These are phyloP conservation scores for Gleditsia sinensis DNA, from an alignment of 306 rosid species.

Conservation along the genomic window DNA sequence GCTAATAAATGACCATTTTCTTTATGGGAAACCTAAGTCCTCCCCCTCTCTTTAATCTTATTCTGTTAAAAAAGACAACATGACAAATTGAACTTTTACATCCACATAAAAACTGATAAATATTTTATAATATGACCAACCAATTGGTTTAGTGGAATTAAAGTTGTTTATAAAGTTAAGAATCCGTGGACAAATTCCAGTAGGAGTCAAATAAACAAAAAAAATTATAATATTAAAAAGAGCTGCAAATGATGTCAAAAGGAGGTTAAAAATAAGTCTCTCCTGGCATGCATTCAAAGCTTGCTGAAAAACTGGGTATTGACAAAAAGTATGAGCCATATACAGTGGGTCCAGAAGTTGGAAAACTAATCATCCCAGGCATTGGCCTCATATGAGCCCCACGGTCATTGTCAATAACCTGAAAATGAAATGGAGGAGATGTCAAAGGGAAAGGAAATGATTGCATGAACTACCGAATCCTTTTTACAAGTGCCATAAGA, in stretches of 20 bases:
- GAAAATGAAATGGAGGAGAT: conserved; percentile 38
- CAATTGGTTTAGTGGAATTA: too few species aligned
- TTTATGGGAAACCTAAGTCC: not conserved
- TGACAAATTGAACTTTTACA: not conserved
- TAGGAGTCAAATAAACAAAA: too few species aligned
- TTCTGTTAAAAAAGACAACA: not conserved
- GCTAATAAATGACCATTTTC: not conserved
- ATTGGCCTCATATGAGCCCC: conserved; percentile 84
- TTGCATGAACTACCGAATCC: conserved; percentile 12
- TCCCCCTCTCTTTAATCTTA: not conserved
- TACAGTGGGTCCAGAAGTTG: conserved; percentile 58
- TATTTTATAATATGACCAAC: too few species aligned
- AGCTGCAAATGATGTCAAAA: not conserved
- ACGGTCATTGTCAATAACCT: conserved; percentile 74
- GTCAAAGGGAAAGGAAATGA: conserved; percentile 12
- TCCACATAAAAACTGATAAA: not conserved
- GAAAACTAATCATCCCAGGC: conserved; percentile 69
- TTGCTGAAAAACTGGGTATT: not conserved
- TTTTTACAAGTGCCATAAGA: conserved; percentile 25
- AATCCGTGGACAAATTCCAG: too few species aligned
- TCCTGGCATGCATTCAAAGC: not conserved
- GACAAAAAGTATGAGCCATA: conserved; percentile 28
- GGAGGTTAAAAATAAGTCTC: not conserved
- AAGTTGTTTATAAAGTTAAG: too few species aligned
- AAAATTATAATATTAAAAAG: not conserved